Conservation (phyloP, 257 asterid species). For the Nicotiana otophora region DNA sequence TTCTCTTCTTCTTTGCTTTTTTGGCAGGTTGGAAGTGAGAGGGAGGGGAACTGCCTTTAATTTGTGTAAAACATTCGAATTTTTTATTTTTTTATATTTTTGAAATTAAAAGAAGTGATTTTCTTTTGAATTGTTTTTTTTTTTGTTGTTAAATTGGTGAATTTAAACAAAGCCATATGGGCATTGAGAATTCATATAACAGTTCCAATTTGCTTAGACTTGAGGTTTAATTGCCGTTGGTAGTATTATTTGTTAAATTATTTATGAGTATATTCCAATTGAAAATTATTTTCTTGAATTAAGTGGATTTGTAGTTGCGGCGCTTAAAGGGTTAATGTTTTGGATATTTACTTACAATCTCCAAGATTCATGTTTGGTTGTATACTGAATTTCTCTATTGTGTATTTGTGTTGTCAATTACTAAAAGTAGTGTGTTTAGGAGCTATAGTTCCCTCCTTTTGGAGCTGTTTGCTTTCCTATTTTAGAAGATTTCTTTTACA, state of each 20-base stretch:
- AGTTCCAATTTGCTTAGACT: background rate
- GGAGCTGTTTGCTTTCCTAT: conserved; percentile 32
- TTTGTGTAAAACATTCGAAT: background rate
- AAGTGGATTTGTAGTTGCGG: background rate
- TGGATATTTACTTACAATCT: background rate
- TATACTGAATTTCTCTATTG: background rate
- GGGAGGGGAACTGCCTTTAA: background rate
- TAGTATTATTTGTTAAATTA: background rate
- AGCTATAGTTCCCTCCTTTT: conserved; percentile 6
- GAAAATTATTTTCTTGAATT: background rate
- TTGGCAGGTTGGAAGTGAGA: background rate
- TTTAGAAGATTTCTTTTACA: conserved; percentile 34
- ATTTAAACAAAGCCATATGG: background rate
- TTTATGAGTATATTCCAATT: background rate
- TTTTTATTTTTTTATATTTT: too few relatives aligned
- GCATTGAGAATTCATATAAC: background rate
- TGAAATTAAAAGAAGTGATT: background rate
- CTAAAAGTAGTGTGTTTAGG: conserved; percentile 16
- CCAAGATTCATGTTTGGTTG: conserved; percentile 8
- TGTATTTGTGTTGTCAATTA: conserved; percentile 8
- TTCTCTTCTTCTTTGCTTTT: background rate
- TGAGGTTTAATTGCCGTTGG: background rate
- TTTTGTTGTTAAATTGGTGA: background rate
- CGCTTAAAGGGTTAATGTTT: background rate
- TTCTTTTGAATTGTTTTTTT: background rate